Conservation (phyloP, 2,329 filamentous ascomycete species). For the Graphilbum fragrans region DNA sequence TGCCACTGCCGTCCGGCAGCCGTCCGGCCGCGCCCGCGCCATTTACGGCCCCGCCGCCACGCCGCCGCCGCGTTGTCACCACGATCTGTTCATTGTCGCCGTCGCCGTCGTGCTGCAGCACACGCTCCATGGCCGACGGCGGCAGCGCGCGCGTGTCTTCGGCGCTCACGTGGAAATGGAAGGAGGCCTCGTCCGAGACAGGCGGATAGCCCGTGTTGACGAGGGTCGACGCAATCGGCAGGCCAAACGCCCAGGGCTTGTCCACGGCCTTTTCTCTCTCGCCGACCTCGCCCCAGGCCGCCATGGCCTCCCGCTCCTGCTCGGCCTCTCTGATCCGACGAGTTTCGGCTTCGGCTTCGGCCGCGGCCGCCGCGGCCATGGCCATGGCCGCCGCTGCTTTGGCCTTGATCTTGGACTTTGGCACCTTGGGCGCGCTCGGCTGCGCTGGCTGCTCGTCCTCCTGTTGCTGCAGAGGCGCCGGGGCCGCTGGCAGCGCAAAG, state of each 20-base stretch:
- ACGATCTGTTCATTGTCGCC: slow-evolving; percentile 60
- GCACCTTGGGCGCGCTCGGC: background rate
- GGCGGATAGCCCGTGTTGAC: slow-evolving; percentile 38
- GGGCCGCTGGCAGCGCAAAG: background rate
- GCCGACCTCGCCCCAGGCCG: background rate
- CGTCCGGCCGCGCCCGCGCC: too few relatives aligned
- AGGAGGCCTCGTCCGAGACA: slow-evolving; percentile 36
- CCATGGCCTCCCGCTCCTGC: slow-evolving; percentile 13
- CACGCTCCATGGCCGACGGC: slow-evolving; percentile 51
- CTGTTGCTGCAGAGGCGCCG: background rate
- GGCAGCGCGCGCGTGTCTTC: slow-evolving; percentile 48
- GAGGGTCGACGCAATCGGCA: slow-evolving; percentile 34
- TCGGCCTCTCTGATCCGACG: slow-evolving; percentile 11
- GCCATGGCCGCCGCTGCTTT: background rate
- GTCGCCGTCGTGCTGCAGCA: slow-evolving; percentile 41
- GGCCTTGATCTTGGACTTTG: background rate
- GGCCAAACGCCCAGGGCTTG: slow-evolving; percentile 47
- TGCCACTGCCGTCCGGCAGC: background rate
- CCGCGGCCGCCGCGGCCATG: background rate
- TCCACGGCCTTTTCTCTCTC: slow-evolving; percentile 3
- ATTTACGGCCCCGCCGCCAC: slow-evolving; percentile 48
- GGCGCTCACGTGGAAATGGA: slow-evolving; percentile 29
- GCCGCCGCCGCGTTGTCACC: slow-evolving; percentile 67
- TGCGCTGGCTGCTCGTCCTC: slow-evolving; percentile 15
- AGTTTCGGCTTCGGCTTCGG: slow-evolving; percentile 21